Evolutionary conservation across 345 rosid species (phyloP), one percentile per base, ranked within the genome.

Genomic region (Lepidium aucheri): DNA sequence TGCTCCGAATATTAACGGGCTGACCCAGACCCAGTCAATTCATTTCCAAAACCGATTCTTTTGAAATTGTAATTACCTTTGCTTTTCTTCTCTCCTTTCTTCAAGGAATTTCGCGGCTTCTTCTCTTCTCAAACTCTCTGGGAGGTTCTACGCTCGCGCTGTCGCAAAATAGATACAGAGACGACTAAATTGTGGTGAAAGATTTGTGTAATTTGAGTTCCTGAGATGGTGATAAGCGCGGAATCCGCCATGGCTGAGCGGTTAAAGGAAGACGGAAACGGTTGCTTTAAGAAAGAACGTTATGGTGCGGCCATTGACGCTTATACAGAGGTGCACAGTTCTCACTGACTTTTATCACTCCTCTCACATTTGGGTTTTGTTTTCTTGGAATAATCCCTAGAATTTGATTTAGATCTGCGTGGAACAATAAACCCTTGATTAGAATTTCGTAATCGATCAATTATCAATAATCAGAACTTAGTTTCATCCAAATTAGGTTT

Each of bases 271-370:
- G 77, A 89, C 55, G 97, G 94, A 15, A 93, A 93, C 60, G 42
- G 15, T 38, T 89, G 71, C 77, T 93, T 78, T 65, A 72, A 55
- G 45, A 86, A 80, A 59, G 75, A 69, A 24, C 93, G 95, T 15
- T 86, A 82, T 34, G 94, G 86, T 13, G 98, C 97, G 4, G 98
- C 98, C 44, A 86, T 93, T 22, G 98, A 93, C 53, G 98, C 98
- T 15, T 91, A 88, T 18, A 91, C 96, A 2, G 94, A 82, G 91
- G 98, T 91, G 26, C 35, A 15, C 28, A 18, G 3, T 11, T 20
- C 20, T 18, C 66, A 8, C 47, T 33, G 1, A 0, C 8, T 24
- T 16, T 36, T 42, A 33, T 15, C 45, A 43, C 15, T 6, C 16
- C 4, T 55, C 32, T 50, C 55, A 34, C 7, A 1, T 53, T 65